Conservation (phyloP, 2,329 filamentous ascomycete species). For the Diaporthe sp. region DNA sequence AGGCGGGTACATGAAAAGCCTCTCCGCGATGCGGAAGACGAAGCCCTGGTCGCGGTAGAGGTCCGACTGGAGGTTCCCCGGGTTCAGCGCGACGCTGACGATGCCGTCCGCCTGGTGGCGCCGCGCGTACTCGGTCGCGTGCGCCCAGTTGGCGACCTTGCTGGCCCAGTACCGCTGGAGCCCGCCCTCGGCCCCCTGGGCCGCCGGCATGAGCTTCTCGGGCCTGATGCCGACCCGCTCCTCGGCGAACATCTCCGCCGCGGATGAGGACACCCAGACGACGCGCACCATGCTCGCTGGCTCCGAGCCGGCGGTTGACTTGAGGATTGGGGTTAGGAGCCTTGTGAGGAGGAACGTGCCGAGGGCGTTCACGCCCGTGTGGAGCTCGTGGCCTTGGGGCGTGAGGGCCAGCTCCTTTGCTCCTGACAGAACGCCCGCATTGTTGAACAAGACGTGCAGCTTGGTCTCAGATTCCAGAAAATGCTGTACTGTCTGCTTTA, state of each 20-base stretch:
- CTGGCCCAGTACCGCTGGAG: slow-evolving; percentile 45
- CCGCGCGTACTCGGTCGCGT: slow-evolving; percentile 44
- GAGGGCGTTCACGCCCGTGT: slow-evolving; percentile 28
- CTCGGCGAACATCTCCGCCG: slow-evolving; percentile 23
- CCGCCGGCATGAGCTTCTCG: not conserved
- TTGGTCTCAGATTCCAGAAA: slow-evolving; percentile 43
- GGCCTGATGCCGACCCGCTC: slow-evolving; percentile 2
- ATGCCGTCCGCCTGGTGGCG: slow-evolving; percentile 43
- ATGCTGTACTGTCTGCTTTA: slow-evolving; percentile 41
- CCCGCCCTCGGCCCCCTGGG: not conserved
- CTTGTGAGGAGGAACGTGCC: slow-evolving; percentile 30
- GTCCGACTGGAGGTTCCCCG: slow-evolving; percentile 46
- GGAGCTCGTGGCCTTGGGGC: slow-evolving; percentile 36
- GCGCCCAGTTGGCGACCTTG: slow-evolving; percentile 45
- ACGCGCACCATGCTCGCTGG: slow-evolving; percentile 27
- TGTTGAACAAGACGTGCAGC: slow-evolving; percentile 55
- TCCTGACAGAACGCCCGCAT: slow-evolving; percentile 53
- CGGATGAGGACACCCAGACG: slow-evolving; percentile 21
- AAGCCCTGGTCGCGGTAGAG: slow-evolving; percentile 39
- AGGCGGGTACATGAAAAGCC: slow-evolving; percentile 40
- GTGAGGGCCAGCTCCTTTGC: slow-evolving; percentile 40
- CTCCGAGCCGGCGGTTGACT: slow-evolving; percentile 9
- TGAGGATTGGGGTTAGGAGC: slow-evolving; percentile 33
- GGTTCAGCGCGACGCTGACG: slow-evolving; percentile 46
- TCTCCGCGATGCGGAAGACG: slow-evolving; percentile 21